A percentile compares a stretch with the other conserved stretches of the same genome.
Evolutionary conservation across 495 filamentous ascomycete genomes (phyloP).

Genomic region (Neurospora sp.): DNA sequence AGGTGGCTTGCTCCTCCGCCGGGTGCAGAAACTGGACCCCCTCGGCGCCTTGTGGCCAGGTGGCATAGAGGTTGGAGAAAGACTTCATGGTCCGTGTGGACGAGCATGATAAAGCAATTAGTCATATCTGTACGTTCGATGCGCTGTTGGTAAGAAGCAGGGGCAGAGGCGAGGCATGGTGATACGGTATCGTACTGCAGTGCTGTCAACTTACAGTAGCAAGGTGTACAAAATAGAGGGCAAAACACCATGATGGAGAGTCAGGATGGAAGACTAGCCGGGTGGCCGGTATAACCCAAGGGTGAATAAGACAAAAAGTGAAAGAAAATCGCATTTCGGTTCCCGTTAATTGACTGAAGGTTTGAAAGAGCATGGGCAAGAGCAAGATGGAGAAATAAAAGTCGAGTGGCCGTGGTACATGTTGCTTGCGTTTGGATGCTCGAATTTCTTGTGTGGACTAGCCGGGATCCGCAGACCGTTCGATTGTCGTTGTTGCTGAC

Average conservation of each 20-base stretch:
- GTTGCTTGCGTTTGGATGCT: not conserved
- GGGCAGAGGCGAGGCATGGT: not conserved
- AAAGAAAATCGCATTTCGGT: not conserved
- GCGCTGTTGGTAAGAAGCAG: not conserved
- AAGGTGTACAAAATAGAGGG: not conserved
- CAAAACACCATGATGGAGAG: not conserved
- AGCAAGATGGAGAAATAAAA: not conserved
- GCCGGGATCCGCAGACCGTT: not conserved
- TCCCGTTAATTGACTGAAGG: no score
- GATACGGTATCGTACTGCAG: not conserved
- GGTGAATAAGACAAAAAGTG: not conserved
- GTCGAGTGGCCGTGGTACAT: not conserved
- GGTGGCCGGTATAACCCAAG: not conserved
- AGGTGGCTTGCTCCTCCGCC: not conserved
- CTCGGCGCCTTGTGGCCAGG: not conserved
- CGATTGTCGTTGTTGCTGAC: not conserved
- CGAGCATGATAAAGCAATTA: not conserved
- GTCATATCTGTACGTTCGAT: not conserved
- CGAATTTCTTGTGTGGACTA: not conserved
- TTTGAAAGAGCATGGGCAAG: no score
- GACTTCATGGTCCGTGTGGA: not conserved
- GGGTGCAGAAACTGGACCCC: not conserved
- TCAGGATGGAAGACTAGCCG: not conserved
- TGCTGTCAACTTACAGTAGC: not conserved
- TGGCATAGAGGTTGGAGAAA: not conserved